Percentiles rank a stretch among this genome's conserved stretches.
Evolutionary conservation across 2,329 filamentous ascomycete genomes (phyloP).

Genomic region (Aspergillus candidus): DNA sequence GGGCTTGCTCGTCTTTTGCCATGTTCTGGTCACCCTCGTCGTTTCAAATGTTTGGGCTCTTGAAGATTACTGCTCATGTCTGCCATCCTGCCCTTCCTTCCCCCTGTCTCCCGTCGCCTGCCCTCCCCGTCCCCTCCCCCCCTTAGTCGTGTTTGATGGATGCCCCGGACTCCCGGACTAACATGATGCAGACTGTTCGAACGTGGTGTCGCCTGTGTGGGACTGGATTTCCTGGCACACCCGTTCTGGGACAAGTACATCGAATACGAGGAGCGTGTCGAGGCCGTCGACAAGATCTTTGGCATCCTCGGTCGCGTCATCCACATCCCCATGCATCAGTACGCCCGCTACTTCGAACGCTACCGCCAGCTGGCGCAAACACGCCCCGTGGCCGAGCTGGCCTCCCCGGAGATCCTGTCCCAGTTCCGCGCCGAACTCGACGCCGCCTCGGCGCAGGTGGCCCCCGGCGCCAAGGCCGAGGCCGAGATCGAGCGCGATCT

Average conservation of each 20-base stretch:
- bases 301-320: conserved; percentile 76
- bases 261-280: conserved; percentile 88
- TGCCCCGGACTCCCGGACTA: conserved; percentile 29
- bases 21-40: conserved; percentile 28
- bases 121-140: conserved; percentile 28
- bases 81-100: conserved; percentile 42
- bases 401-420: conserved; percentile 60
- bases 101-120: conserved; percentile 24
- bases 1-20: conserved; percentile 17
- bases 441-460: conserved; percentile 39
- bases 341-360: conserved; percentile 87
- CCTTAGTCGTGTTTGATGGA: conserved; percentile 16
- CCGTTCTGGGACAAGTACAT: conserved; percentile 99
- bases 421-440: conserved; percentile 68
- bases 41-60: conserved; percentile 36
- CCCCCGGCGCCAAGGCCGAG: conserved; percentile 53
- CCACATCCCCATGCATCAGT: conserved; percentile 90
- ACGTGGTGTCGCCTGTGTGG: conserved; percentile 74
- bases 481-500: conserved; percentile 79
- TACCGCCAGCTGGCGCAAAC: conserved; percentile 71
- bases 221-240: conserved; percentile 87
- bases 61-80: conserved; percentile 38
- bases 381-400: conserved; percentile 67
- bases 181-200: conserved; percentile 71
- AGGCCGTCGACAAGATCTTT: conserved; percentile 78